A percentile compares a stretch with the other conserved stretches of the same genome.
These are phyloP conservation scores for Myxozyma kluyveri DNA, from an alignment of 805 yeast genomes.

Conservation along the genomic window DNA sequence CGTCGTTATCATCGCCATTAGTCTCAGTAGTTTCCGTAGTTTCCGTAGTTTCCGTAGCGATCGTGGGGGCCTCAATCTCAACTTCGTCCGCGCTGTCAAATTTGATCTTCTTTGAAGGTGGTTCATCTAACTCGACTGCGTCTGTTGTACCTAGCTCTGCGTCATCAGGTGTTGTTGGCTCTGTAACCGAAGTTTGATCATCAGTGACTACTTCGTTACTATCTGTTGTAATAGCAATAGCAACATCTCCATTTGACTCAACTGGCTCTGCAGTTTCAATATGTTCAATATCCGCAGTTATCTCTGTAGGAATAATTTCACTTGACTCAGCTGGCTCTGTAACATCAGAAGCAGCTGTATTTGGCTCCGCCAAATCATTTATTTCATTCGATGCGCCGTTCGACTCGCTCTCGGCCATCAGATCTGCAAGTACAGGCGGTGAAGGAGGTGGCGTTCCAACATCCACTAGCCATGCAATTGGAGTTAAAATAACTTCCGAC, in stretches of 20 bases:
- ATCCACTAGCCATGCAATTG: slow-evolving; percentile 32
- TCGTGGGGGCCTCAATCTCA: not conserved
- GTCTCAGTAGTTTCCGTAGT: not conserved
- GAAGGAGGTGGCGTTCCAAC: slow-evolving; percentile 31
- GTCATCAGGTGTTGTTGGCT: no score
- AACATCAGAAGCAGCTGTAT: not conserved
- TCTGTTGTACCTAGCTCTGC: no score
- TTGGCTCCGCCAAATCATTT: not conserved
- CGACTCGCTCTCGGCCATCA: not conserved
- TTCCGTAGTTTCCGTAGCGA: not conserved
- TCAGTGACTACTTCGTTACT: no score
- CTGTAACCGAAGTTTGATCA: no score
- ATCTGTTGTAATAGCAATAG: no score
- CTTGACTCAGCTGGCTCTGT: not conserved
- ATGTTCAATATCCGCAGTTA: not conserved
- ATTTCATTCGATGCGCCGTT: not conserved
- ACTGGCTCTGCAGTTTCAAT: not conserved
- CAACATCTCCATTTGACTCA: not conserved
- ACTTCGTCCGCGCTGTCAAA: no score
- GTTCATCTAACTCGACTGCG: no score
- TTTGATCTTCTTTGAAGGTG: no score
- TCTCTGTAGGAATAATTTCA: not conserved
- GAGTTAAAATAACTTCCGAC: slow-evolving; percentile 30
- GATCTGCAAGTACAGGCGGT: not conserved
- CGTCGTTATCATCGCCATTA: not conserved